Base-by-base conservation (phyloP, 305 asterid species). In the Petunia hybrid region DNA sequence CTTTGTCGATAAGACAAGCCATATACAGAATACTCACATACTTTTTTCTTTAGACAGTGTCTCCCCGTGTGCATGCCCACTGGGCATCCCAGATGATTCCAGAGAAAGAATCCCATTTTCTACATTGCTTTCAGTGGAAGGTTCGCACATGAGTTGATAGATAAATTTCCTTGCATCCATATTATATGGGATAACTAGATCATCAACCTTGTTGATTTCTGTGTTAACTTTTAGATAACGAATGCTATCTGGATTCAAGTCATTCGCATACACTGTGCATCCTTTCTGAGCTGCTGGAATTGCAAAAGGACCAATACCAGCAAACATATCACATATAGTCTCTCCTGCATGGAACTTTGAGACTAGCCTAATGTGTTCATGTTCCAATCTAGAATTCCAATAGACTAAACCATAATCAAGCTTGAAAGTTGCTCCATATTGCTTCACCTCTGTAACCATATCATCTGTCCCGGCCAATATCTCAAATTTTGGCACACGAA, bases 201-300 rank as follows among this genome's bases (percentile, higher is more conserved):
- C 86, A 81, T 94, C 84, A 84, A 91, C 97, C 89, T 91, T 92
- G 90, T 92, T 95, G 80, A 81, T 70, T 85, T 89, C 92, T 40
- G 99, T 94, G 87, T 95, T 95, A 51, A 89, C 85, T 89, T 95
- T 92, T 90, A 94, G 89, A 88, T 86, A 95, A 61, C 56, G 91
- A 76, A 90, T 70, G 78, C 99, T 95, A 79, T 92, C 97, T 36
- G 98, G 99, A 79, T 95, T 95, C 85, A 95, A 82, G 86, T 95
- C 99, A 78, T 95, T 95, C 60, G 98, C 99, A 81, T 86, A 92
- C 31, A 95, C 99, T 40, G 82, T 83, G 87, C 99, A 95, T 70
- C 98, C 99, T 85, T 91, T 95, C 81, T 91, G 98, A 70, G 98
- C 96, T 31, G 99, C 99, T 43, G 99, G 98, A 87, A 95, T 91